Evolutionary conservation across 495 filamentous ascomycete genomes (phyloP), one percentile per base, ranked within the genome.

Genomic region (Sabuloglossum arenarium): DNA sequence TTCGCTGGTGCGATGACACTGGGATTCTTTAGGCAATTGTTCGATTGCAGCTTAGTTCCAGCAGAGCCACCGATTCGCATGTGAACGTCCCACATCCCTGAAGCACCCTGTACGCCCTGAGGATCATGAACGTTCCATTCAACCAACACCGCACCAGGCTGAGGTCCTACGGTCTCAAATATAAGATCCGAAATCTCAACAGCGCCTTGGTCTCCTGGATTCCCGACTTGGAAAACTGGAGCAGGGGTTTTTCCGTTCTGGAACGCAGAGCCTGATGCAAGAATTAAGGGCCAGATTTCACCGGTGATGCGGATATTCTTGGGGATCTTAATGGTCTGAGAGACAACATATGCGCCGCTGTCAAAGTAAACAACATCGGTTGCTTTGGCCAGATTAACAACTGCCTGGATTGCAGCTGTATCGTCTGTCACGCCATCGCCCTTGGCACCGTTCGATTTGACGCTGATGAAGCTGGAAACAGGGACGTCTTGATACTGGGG

Each of bases 31-130:
- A 73, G 61, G 67, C 88, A 95, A 29, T 71, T 79, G 66, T 85
- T 73, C 10, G 81, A 80, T 66, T 94, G 85, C 12, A 95, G 73
- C 50, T 80, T 65, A 2, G 89, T 94, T 49, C 89, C 88, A 5
- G 82, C 79, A 25, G 82, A 78, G 10, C 90, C 90, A 55, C 88
- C 82, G 62, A 86, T 76, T 57, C 90, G 86, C 67, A 86, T 81
- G 68, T 96, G 90, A 9, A 88, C 84, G 64, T 97, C 90, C 88
- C 88, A 97, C 70, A 95, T 78, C 34, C 78, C 89, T 6, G 76
- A 76, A 0, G 82, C 78, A 56, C 86, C 89, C 46, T 83, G 80
- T 8, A 72, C 68, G 2, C 72, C 65, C 23, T 75, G 77, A 23
- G 64, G 64, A 39, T 66, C 64, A 8, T 75, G 81, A 6, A 95